Percentiles rank a stretch among this genome's conserved stretches.
These are phyloP conservation scores for Entonaema liquescens DNA, from an alignment of 495 filamentous ascomycete genomes.

Conservation along the genomic window DNA sequence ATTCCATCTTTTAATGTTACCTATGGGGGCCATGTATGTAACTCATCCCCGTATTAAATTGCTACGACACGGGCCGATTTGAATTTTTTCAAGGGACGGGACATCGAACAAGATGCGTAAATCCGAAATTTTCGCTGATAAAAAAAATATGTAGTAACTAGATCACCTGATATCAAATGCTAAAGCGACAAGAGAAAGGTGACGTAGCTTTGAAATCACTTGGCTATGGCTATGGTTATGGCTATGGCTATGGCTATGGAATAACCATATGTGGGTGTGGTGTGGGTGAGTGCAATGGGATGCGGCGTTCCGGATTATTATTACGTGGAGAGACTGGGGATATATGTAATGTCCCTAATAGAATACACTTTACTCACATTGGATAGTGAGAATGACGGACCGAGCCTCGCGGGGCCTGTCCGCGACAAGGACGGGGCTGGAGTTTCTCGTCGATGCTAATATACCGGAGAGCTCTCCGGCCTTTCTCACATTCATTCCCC, in stretches of 20 bases:
- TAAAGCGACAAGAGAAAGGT: not conserved
- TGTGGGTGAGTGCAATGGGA: too few relatives aligned
- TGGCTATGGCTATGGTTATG: too few relatives aligned
- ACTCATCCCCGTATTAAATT: not conserved
- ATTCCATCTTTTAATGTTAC: too few relatives aligned
- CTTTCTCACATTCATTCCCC: too few relatives aligned
- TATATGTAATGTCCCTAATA: too few relatives aligned
- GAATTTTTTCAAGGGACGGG: not conserved
- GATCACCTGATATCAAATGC: not conserved
- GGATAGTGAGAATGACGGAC: not conserved
- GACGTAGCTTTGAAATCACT: not conserved
- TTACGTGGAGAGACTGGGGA: not conserved
- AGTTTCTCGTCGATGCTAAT: not conserved
- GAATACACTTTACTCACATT: not conserved
- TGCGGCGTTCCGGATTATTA: not conserved
- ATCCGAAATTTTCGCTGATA: not conserved
- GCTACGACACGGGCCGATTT: constrained; percentile 2
- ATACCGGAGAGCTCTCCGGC: not conserved
- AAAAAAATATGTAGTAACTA: too few relatives aligned
- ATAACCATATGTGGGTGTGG: not conserved
- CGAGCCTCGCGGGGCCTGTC: not conserved
- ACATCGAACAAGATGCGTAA: not conserved
- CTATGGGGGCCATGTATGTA: not conserved
- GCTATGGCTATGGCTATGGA: too few relatives aligned
- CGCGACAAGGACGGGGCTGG: not conserved